phyloP scores from a whole-genome alignment of 768 basidiomycete genomes.

The Boletus pseudopeckii region DNA sequence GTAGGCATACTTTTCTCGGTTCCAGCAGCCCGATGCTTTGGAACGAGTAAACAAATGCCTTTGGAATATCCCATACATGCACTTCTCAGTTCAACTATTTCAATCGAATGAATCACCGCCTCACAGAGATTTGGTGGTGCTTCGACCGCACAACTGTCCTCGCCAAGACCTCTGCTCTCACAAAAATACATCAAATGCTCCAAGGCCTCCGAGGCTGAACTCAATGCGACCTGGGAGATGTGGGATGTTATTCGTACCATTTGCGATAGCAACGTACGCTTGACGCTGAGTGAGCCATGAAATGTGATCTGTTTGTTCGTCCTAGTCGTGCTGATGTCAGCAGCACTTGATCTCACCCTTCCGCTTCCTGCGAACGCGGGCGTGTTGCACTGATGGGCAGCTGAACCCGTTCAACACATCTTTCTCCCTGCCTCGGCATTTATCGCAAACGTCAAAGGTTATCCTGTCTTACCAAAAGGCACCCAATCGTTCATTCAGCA shows the following conservation, averaged over 20 bases:
- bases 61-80: conserved; percentile 63
- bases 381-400: conserved; percentile 83
- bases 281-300: conserved; percentile 73
- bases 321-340: conserved; percentile 10
- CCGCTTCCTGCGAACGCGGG: conserved; percentile 78
- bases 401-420: conserved; percentile 88
- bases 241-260: conserved; percentile 94
- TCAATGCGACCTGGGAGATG: conserved; percentile 92
- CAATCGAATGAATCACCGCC: conserved; percentile 35
- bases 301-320: conserved; percentile 1
- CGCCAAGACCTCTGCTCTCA: conserved; percentile 18
- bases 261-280: conserved; percentile 76
- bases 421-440: conserved; percentile 89
- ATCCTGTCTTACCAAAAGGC: conserved; percentile 92
- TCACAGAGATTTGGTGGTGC: conserved; percentile 27
- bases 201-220: conserved; percentile 48
- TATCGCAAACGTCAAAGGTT: conserved; percentile 93
- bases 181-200: conserved; percentile 28
- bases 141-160: conserved; percentile 18
- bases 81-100: conserved; percentile 76
- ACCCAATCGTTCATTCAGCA: conserved; percentile 89
- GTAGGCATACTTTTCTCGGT: no score
- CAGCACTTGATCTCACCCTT: conserved; percentile 89
- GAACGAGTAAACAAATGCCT: conserved; percentile 81
- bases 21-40: no score